Percentiles rank a stretch among this genome's conserved stretches.
These are phyloP conservation scores for Rachicladosporium sp. DNA, from an alignment of 2,329 filamentous ascomycete genomes.

Conservation along the genomic window DNA sequence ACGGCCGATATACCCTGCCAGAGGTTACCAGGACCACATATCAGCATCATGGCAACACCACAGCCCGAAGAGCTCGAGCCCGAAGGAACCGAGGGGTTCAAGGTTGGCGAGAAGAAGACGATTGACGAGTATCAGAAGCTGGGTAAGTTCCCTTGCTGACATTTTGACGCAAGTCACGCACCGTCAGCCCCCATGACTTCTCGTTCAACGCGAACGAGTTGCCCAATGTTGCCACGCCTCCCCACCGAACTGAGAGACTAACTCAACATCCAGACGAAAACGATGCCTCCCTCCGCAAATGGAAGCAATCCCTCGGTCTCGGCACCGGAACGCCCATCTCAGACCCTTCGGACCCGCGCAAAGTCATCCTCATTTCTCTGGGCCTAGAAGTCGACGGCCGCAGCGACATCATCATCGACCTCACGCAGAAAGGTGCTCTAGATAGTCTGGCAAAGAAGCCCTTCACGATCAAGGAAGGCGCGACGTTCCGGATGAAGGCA, in stretches of 20 bases:
- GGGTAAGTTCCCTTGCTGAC: conserved; percentile 28
- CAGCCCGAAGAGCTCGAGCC: conserved; percentile 3
- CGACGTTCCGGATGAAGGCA: conserved; percentile 87
- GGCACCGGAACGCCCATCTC: conserved; percentile 44
- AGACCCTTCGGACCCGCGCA: conserved; percentile 61
- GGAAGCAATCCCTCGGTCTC: conserved; percentile 92
- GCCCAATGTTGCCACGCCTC: too few species aligned
- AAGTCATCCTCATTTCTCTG: conserved; percentile 86
- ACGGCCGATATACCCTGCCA: too few species aligned
- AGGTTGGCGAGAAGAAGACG: conserved; percentile 97
- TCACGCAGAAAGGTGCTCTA: conserved; percentile 61
- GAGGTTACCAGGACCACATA: too few species aligned
- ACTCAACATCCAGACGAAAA: conserved; percentile 40
- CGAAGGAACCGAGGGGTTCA: conserved; percentile 72
- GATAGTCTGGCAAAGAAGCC: conserved; percentile 75
- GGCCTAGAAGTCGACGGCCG: conserved; percentile 76
- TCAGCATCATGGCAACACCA: too few species aligned
- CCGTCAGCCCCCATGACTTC: too few species aligned
- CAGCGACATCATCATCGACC: conserved; percentile 75
- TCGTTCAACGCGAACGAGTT: too few species aligned
- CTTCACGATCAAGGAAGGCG: conserved; percentile 94
- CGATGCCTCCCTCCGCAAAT: conserved; percentile 91
- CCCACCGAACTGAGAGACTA: too few species aligned
- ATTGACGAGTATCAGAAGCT: conserved; percentile 89
- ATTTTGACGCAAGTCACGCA: conserved; percentile 28